Conservation (phyloP, 148 eudicot genomes). For the Spergularia marina region DNA sequence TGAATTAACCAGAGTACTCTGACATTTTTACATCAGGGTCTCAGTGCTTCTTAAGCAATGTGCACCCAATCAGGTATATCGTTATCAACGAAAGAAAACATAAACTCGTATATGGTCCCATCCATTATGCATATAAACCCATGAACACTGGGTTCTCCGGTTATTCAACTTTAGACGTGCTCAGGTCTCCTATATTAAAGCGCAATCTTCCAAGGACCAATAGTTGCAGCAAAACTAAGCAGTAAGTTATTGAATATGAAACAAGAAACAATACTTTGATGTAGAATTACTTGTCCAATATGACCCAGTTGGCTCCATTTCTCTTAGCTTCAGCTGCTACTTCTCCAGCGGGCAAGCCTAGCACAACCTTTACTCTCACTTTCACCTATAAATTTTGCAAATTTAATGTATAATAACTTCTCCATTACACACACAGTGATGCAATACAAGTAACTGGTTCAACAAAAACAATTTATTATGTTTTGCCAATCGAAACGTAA, state of each 20-base stretch:
- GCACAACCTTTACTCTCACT: conserved; percentile 75
- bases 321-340: conserved; percentile 85
- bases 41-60: not conserved
- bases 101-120: too few relatives aligned
- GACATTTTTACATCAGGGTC: not conserved
- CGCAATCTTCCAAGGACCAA: not conserved
- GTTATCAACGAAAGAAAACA: too few relatives aligned
- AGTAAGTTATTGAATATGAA: conserved; percentile 25
- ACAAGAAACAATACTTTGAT: conserved; percentile 61
- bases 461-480: too few relatives aligned
- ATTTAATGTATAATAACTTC: not conserved
- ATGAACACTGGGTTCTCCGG: too few relatives aligned
- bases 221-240: not conserved
- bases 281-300: conserved; percentile 94
- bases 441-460: not conserved
- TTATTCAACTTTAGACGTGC: not conserved
- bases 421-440: not conserved
- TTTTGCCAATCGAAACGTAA: not conserved
- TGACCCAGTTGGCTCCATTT: conserved; percentile 79
- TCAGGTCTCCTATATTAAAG: not conserved
- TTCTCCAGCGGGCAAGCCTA: conserved; percentile 60
- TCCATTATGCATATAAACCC: too few relatives aligned
- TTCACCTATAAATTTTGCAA: conserved; percentile 46
- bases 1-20: not conserved
- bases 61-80: too few relatives aligned